Conservation (phyloP, 2,329 filamentous ascomycete species). For the Aspergillus aculeatinus region DNA sequence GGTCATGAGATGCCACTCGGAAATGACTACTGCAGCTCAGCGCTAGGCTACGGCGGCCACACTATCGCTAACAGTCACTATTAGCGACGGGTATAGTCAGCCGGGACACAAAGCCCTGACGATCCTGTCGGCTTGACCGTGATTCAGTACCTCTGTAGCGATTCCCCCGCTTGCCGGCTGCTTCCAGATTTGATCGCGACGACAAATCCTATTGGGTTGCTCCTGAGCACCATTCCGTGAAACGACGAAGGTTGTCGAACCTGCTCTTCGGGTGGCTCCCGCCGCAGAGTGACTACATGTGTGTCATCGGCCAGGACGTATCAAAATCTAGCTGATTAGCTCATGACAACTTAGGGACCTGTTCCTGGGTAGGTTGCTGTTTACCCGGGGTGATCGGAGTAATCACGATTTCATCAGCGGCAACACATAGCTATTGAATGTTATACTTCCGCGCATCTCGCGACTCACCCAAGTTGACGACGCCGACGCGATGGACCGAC, state of each 20-base stretch:
- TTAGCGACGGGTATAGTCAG: background rate
- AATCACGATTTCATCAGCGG: background rate
- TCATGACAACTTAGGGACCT: background rate
- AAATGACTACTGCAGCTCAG: background rate
- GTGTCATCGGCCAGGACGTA: background rate
- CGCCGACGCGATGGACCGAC: background rate
- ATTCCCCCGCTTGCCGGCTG: background rate
- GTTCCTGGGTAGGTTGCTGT: background rate
- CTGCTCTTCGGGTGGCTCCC: background rate
- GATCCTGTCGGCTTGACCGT: background rate
- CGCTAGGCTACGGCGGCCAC: background rate
- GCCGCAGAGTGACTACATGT: background rate
- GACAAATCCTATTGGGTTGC: background rate
- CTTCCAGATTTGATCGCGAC: background rate
- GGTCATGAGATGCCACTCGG: background rate
- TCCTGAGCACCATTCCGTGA: background rate
- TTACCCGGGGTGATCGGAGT: too few relatives aligned
- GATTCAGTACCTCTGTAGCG: background rate
- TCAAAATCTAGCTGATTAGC: background rate
- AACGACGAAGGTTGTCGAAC: background rate
- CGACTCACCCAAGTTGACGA: background rate
- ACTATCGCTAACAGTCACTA: background rate
- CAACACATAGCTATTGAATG: background rate
- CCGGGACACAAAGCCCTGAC: background rate
- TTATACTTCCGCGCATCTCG: background rate